phyloP scores from a whole-genome alignment of 78 protist species.

The Dictyostelium brefeldianum region DNA sequence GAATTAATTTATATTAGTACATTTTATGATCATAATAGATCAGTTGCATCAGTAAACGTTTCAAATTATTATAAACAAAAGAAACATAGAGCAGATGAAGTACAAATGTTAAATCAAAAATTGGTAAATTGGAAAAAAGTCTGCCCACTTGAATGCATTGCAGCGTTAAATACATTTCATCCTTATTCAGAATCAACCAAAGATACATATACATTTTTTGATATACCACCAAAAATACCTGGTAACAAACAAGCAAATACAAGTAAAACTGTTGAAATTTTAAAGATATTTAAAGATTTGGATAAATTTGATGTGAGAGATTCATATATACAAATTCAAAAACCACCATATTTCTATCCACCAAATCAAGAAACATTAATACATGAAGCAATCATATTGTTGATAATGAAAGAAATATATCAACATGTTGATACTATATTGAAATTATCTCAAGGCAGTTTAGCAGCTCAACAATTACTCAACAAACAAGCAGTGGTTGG shows the following conservation, averaged over 20 bases:
- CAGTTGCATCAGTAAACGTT: not conserved
- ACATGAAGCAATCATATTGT: not conserved
- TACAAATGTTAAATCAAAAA: not conserved
- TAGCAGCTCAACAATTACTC: not conserved
- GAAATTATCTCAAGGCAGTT: not conserved
- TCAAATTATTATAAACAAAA: slow-evolving; percentile 3
- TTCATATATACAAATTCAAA: not conserved
- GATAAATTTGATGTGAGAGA: not conserved
- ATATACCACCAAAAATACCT: not conserved
- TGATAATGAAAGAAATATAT: not conserved
- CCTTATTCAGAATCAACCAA: not conserved
- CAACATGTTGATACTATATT: not conserved
- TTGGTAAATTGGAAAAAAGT: not conserved
- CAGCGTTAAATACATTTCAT: not conserved
- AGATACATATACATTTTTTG: not conserved
- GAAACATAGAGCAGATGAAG: not conserved
- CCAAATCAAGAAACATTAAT: not conserved
- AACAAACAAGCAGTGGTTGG: not conserved
- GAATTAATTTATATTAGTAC: not conserved
- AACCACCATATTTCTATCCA: not conserved
- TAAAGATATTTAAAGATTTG: not conserved
- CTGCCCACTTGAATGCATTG: not conserved
- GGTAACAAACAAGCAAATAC: not conserved
- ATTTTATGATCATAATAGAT: not conserved
- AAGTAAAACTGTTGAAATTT: not conserved